phyloP scores from a whole-genome alignment of 805 yeast genomes.

The Danielia reshetovae region DNA sequence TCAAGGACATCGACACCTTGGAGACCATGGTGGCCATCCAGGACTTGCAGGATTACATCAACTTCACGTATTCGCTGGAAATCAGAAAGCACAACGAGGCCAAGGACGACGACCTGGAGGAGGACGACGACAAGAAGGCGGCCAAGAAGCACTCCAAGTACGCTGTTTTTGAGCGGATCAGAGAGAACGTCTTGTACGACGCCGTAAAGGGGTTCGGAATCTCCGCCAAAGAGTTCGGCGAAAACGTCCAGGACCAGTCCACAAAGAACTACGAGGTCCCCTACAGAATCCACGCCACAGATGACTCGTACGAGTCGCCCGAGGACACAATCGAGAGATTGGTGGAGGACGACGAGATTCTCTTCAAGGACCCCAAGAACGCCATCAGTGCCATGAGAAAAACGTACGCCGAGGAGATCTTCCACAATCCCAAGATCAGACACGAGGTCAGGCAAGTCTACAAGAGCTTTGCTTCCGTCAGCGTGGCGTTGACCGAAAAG shows the following conservation, averaged over 20 bases:
- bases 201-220: slow-evolving; percentile 72
- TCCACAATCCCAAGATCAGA: slow-evolving; percentile 77
- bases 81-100: slow-evolving; percentile 43
- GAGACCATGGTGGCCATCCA: slow-evolving; percentile 74
- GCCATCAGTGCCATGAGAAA: slow-evolving; percentile 73
- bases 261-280: slow-evolving; percentile 42
- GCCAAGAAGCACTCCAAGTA: slow-evolving; percentile 56
- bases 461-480: slow-evolving; percentile 61
- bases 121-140: slow-evolving; percentile 17
- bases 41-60: slow-evolving; percentile 80
- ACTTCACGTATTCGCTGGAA: slow-evolving; percentile 63
- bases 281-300: slow-evolving; percentile 64
- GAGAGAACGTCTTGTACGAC: slow-evolving; percentile 57
- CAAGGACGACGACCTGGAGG: slow-evolving; percentile 20
- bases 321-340: slow-evolving; percentile 50
- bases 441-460: slow-evolving; percentile 62
- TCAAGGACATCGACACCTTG: slow-evolving; percentile 54
- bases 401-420: slow-evolving; percentile 74
- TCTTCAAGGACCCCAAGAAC: slow-evolving; percentile 53
- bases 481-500: slow-evolving; percentile 77
- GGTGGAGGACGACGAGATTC: slow-evolving; percentile 43
- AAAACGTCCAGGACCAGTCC: slow-evolving; percentile 64
- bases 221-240: slow-evolving; percentile 76
- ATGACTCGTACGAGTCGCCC: slow-evolving; percentile 63
- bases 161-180: slow-evolving; percentile 62